Evolutionary conservation across 73 alveolate species (phyloP).

Genomic region (Durusdinium trenchii): DNA sequence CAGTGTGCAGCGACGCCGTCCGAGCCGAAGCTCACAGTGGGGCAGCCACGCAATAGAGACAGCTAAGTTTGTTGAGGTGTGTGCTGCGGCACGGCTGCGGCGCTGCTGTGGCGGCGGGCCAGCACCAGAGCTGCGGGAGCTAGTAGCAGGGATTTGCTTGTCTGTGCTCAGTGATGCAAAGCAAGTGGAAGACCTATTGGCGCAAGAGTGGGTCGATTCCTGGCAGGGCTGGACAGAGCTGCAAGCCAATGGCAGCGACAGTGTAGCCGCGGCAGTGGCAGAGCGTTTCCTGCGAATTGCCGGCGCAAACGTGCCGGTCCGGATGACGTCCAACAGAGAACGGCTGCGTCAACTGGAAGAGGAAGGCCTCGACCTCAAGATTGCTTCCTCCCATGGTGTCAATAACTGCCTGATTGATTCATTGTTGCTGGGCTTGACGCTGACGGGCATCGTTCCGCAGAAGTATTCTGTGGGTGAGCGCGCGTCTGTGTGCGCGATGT

Average conservation of each 20-base stretch:
- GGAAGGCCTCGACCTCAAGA: not conserved
- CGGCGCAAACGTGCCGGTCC: not conserved
- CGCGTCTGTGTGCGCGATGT: not conserved
- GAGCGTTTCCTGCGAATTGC: constrained; percentile 4
- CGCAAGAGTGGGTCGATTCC: not conserved
- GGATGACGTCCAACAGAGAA: not conserved
- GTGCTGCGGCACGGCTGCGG: not conserved
- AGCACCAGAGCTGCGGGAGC: not conserved
- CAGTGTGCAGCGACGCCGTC: too few species aligned
- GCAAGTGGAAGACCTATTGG: not conserved
- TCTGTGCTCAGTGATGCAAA: not conserved
- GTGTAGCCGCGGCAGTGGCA: not conserved
- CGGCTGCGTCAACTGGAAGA: not conserved
- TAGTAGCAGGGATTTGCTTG: not conserved
- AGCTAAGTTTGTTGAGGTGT: too few species aligned
- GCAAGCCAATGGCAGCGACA: not conserved
- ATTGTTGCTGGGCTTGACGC: not conserved
- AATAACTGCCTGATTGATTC: not conserved
- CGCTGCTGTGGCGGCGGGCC: not conserved
- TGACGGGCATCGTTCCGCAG: not conserved
- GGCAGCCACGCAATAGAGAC: too few species aligned
- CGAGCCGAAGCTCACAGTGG: too few species aligned
- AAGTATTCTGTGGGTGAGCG: not conserved
- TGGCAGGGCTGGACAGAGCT: constrained; percentile 18
- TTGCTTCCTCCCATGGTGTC: not conserved